Evolutionary conservation across 148 eudicot species (phyloP), one percentile per base, ranked within the genome.

Genomic region (Amaranthus cruentus): DNA sequence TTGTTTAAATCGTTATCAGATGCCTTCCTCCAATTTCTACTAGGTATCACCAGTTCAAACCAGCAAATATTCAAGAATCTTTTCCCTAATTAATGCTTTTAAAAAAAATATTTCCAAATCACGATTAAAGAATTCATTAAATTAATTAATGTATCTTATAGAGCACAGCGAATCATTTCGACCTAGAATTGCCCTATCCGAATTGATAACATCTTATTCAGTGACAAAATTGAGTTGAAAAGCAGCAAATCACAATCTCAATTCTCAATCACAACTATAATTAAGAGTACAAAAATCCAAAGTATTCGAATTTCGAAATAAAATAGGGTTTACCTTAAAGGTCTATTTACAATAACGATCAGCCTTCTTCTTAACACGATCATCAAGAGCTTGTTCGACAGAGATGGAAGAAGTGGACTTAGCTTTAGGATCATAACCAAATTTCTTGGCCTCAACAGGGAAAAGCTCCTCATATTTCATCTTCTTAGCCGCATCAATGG

Each of bases 301-400:
- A 28, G 38, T 28, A 28, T 28, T 28, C 38, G 21, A 13, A 57
- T 1, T 6, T 28, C 38, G 21, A 13, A 57, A 3, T 6, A 57
- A 12, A 64, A 64, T 5, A 44, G 68, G 52, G 52, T 47, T 42
- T 60, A 73, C 63, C 63, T 48, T 28, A 28, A 28, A 28, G 38
- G 38, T 28, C 74, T 82, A 93, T 85, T 93, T 93, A 83, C 98
- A 93, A 66, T 93, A 91, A 3, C 98, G 94, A 82, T 93, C 98
- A 52, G 98, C 98, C 70, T 93, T 93, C 83, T 93, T 93, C 92
- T 89, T 89, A n/a, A 93, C 89, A 4, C 98, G 92, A 69, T 89
- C 98, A 77, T 91, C 96, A 21, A 94, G 91, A 52, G 97, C 97
- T 0, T 85, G 88, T 76, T 94, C 97, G 28, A 91, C 93, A 28